Percentiles rank a stretch among this genome's conserved stretches.
Conservation (phyloP, 1,284 basidiomycete genomes). For the Moniliophthora roreri region DNA sequence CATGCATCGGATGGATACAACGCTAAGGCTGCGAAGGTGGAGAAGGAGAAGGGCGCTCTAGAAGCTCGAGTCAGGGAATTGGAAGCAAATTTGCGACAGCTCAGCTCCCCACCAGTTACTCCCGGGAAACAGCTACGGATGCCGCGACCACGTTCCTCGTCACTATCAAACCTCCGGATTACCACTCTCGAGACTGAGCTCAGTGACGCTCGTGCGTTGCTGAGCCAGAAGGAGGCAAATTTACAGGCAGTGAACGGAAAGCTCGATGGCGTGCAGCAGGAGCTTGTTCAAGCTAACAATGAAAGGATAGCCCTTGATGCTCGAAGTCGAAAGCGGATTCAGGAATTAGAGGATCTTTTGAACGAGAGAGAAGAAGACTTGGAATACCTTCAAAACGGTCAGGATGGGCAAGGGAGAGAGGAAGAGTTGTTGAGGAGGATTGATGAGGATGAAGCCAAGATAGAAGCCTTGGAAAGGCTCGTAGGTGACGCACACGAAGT, state of each 20-base stretch:
- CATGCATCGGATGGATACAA: constrained; percentile 48
- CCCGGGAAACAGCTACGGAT: constrained; percentile 29
- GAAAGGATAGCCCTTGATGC: constrained; percentile 56
- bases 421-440: constrained; percentile 57
- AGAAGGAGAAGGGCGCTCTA: constrained; percentile 53
- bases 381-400: constrained; percentile 37
- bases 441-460: constrained; percentile 66
- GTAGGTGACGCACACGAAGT: constrained; percentile 35
- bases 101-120: constrained; percentile 25
- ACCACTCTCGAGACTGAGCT: constrained; percentile 56
- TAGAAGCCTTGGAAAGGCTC: constrained; percentile 48
- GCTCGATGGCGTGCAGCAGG: constrained; percentile 44
- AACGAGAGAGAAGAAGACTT: constrained; percentile 60
- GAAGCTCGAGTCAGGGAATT: constrained; percentile 57
- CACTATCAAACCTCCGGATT: constrained; percentile 47
- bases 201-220: constrained; percentile 39
- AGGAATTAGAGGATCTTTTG: constrained; percentile 41
- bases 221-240: constrained; percentile 43
- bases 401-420: constrained; percentile 43
- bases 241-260: constrained; percentile 44
- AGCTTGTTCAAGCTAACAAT: constrained; percentile 55
- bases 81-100: constrained; percentile 42
- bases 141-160: constrained; percentile 44
- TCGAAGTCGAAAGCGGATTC: constrained; percentile 39
- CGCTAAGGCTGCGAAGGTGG: constrained; percentile 43